Base-by-base conservation (phyloP, 768 basidiomycete genomes). In the Dioszegia aurantiaca region DNA sequence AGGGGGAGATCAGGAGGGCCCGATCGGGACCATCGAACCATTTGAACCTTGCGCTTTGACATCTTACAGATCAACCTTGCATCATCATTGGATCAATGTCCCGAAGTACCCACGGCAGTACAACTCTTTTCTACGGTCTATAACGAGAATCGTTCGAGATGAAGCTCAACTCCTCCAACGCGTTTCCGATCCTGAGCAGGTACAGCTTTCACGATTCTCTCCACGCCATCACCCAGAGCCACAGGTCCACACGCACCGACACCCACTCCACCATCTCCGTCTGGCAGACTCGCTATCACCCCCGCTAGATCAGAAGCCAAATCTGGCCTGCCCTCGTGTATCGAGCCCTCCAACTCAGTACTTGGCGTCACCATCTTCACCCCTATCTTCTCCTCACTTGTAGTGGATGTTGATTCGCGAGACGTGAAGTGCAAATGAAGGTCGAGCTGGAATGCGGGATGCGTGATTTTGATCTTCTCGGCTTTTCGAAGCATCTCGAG, bases 231-330 rank as follows among this genome's bases (percentile, higher is more conserved):
- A 5, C 36, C 51, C 5, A 53, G 26, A 4, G 51, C 51, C 6
- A 31, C 37, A 19, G 51, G 51, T 2, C 51, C 51, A n/a, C 51
- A 53, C 2, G 24, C 51, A 16, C 51, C 51, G 4, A 53, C 37
- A 24, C 51, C 51, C 2, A 53, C 51, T 5, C 48, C 48, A 26
- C 46, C 46, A 47, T 28, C 37, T n/a, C 51, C 51, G 9, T 53
- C 51, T 6, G 37, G 51, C 39, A 5, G 27, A 16, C 16, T n/a
- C 2, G 24, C 24, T 5, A 53, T 24, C 8, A 53, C 37, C 8
- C 21, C 11, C 30, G 51, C 37, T 6, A 53, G 37, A 4, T 40
- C 27, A 40, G 21, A 36, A 4, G 37, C 37, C 4, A 28, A 10
- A 40, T 53, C 51, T 19, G 51, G 51, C 21, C 51, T 28, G 5